phyloP scores from a whole-genome alignment of 129 eudicot species.

The Saposhnikovia divaricata region DNA sequence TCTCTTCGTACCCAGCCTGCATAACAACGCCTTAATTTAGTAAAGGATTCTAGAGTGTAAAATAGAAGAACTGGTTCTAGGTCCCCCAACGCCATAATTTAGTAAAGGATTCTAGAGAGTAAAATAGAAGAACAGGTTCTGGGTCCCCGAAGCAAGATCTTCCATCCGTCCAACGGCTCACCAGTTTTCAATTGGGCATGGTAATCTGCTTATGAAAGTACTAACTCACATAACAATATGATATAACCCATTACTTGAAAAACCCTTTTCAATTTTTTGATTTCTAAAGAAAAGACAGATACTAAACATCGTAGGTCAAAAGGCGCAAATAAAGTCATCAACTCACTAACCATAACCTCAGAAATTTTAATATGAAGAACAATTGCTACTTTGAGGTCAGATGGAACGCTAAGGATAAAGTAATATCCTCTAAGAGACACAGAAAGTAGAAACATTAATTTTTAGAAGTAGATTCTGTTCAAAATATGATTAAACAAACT shows the following conservation, averaged over 20 bases:
- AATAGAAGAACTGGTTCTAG: background rate
- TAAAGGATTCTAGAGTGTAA: background rate
- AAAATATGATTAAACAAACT: background rate
- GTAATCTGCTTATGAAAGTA: background rate
- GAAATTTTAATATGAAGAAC: background rate
- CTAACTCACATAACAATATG: background rate
- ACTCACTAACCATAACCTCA: background rate
- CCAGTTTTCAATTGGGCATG: background rate
- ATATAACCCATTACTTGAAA: background rate
- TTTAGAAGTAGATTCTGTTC: background rate
- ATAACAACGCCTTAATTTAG: background rate
- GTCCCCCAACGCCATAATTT: background rate
- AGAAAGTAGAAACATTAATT: background rate
- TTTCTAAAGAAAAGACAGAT: background rate
- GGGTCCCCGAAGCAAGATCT: background rate
- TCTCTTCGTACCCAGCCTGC: conserved; percentile 43
- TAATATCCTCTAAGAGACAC: background rate
- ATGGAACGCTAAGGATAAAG: background rate
- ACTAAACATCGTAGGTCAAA: background rate
- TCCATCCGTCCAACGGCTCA: background rate
- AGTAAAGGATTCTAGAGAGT: background rate
- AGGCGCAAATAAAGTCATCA: background rate
- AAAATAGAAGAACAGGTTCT: background rate
- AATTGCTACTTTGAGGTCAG: background rate
- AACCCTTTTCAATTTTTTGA: background rate